A percentile compares a stretch with the other conserved stretches of the same genome.
Conservation (phyloP, 768 basidiomycete genomes). For the Clavaria fumosa region DNA sequence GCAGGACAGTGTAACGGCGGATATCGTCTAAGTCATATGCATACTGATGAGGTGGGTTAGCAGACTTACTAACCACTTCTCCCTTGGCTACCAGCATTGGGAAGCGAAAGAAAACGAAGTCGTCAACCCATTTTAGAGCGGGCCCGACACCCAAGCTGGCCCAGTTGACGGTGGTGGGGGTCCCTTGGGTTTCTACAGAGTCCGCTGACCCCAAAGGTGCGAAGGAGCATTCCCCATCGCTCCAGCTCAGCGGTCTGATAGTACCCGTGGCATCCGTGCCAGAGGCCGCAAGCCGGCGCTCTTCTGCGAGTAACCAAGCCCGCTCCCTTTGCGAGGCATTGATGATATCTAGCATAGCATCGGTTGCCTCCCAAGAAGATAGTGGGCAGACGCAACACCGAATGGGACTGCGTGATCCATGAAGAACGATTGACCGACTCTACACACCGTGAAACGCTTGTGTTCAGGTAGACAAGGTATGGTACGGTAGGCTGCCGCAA, state of each 20-base stretch:
- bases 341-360: conserved; percentile 16
- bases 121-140: conserved; percentile 16
- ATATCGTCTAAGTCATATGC: conserved; percentile 9
- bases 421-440: conserved; percentile 10
- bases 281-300: no score
- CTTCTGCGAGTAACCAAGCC: no score
- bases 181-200: no score
- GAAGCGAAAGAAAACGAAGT: conserved; percentile 14
- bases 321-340: no score
- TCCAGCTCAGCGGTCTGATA: no score
- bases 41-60: conserved; percentile 7
- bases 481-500: conserved; percentile 16
- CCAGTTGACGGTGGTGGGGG: no score
- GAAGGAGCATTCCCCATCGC: no score
- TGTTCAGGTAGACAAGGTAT: conserved; percentile 16
- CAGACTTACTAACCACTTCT: conserved; percentile 14
- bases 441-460: conserved; percentile 12
- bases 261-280: no score
- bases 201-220: no score
- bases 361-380: conserved; percentile 16
- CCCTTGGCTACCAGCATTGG: conserved; percentile 9
- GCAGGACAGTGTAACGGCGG: conserved; percentile 6
- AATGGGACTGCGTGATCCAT: conserved; percentile 15
- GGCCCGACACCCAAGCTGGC: conserved; percentile 7
- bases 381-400: conserved; percentile 12